Base-by-base conservation (phyloP, 75 land plant species). In the Pinus tabuliformis region DNA sequence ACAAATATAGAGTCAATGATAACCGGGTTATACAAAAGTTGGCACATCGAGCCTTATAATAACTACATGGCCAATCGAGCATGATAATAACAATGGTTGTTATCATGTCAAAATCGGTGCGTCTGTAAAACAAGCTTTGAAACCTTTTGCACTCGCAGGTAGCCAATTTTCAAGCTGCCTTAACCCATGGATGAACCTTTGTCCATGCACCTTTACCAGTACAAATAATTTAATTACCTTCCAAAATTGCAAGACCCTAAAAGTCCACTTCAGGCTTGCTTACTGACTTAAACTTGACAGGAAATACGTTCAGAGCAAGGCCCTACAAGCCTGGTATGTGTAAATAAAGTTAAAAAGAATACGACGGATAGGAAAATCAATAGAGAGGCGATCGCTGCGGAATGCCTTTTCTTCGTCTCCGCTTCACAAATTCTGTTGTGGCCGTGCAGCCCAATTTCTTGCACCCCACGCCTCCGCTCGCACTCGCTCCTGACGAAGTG, bases 371-470 rank as follows among this genome's bases (percentile, higher is more conserved):
- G 57, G 49, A n/a, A 21, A 22, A 15, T 73, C 75, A 73, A 56
- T 24, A 73, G 59, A 73, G 56, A 26, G 75, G 75, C 30, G 59
- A 52, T 56, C 75, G 33, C 22, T 73, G 75, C 2, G 75, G 75
- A 17, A 39, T 56, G 75, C 59, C 62, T 73, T 73, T 73, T 56
- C 75, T 49, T 22, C 75, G 33, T 28, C n/a, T 54, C 75, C 37
- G 56, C 59, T 56, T 73, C 75, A 73, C 75, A 56, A 73, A 73
- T 56, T 73, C 75, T 17, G 63, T 73, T 24, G 73, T 72, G 16
- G 73, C 73, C 17, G 73, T 72, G 33, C 63, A 73, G 37, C 56
- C 33, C 22, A 73, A 22, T 2, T 4, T 73, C n/a, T 22, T 28
- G 18, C 59, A 24, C 12, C 62, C 75, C 36, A 56, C 59, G 33